A percentile compares a stretch with the other conserved stretches of the same genome.
These are phyloP conservation scores for Firmiana major DNA, from an alignment of 345 rosid species.

Conservation along the genomic window DNA sequence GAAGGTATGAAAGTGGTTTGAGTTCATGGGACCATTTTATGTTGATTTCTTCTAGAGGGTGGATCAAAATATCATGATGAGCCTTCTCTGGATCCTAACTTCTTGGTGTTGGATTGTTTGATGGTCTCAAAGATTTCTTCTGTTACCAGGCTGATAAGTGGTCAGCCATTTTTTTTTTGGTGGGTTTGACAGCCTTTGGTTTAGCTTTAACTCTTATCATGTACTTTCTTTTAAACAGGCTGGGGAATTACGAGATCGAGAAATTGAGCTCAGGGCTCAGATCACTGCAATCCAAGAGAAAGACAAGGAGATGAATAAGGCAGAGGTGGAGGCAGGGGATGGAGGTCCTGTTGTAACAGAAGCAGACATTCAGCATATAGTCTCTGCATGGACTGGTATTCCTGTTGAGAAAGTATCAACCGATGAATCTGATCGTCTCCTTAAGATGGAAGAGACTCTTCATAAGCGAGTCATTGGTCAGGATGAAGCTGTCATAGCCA, in stretches of 20 bases:
- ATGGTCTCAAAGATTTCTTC: background rate
- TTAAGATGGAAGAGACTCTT: slow-evolving; percentile 93
- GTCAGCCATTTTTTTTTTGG: background rate
- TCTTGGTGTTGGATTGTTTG: background rate
- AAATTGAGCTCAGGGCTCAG: slow-evolving; percentile 93
- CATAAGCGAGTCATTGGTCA: slow-evolving; percentile 92
- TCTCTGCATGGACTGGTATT: slow-evolving; percentile 94
- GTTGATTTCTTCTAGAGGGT: background rate
- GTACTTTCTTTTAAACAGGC: slow-evolving; percentile 48
- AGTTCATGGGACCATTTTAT: background rate
- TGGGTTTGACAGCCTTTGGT: background rate
- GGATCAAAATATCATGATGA: background rate
- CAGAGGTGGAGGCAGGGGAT: slow-evolving; percentile 85
- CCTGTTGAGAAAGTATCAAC: slow-evolving; percentile 97
- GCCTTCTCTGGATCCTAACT: background rate
- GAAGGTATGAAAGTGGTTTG: slow-evolving; percentile 45
- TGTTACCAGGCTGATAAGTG: background rate
- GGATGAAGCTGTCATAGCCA: slow-evolving; percentile 95
- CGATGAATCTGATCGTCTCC: slow-evolving; percentile 92
- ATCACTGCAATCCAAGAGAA: slow-evolving; percentile 72
- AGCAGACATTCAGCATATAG: slow-evolving; percentile 90
- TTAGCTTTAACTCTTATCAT: background rate
- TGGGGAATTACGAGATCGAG: slow-evolving; percentile 88
- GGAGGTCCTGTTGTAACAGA: slow-evolving; percentile 82
- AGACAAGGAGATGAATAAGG: slow-evolving; percentile 94